Percentiles rank a stretch among this genome's conserved stretches.
Conservation (phyloP, 352 stramenopile species). For the Thraustochytrium striatum region DNA sequence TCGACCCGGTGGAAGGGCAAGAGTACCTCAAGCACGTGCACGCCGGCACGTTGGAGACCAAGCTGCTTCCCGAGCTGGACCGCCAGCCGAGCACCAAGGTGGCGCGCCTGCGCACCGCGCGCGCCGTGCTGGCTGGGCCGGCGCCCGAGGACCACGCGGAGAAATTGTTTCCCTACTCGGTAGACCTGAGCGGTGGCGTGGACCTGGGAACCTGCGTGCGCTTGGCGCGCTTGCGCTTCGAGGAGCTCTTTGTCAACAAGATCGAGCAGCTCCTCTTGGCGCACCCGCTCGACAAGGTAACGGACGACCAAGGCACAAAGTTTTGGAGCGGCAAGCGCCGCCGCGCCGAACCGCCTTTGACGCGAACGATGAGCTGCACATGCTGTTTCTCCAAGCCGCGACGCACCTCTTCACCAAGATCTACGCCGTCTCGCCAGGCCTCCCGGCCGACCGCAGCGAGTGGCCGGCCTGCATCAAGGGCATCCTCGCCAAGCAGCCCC, state of each 20-base stretch:
- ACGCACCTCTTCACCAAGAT: constrained; percentile 81
- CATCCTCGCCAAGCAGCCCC: neutral
- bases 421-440: neutral
- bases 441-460: neutral
- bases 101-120: neutral
- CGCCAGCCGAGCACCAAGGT: constrained; percentile 40
- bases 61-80: neutral
- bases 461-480: neutral
- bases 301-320: constrained; percentile 78
- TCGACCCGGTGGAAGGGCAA: constrained; percentile 89
- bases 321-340: constrained; percentile 97
- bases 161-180: constrained; percentile 41
- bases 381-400: constrained; percentile 91
- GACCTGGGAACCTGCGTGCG: constrained; percentile 82
- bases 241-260: constrained; percentile 95
- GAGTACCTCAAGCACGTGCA: constrained; percentile 83
- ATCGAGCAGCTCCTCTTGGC: constrained; percentile 96
- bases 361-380: constrained; percentile 75
- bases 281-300: constrained; percentile 86
- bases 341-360: constrained; percentile 87
- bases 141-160: constrained; percentile 11
- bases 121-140: constrained; percentile 12
- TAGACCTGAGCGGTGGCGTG: neutral
- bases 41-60: constrained; percentile 48
- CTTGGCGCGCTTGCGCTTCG: constrained; percentile 94